A percentile compares a stretch with the other conserved stretches of the same genome.
phyloP scores from a whole-genome alignment of 2,329 filamentous ascomycete species.

The Cyanodermella asteris region DNA sequence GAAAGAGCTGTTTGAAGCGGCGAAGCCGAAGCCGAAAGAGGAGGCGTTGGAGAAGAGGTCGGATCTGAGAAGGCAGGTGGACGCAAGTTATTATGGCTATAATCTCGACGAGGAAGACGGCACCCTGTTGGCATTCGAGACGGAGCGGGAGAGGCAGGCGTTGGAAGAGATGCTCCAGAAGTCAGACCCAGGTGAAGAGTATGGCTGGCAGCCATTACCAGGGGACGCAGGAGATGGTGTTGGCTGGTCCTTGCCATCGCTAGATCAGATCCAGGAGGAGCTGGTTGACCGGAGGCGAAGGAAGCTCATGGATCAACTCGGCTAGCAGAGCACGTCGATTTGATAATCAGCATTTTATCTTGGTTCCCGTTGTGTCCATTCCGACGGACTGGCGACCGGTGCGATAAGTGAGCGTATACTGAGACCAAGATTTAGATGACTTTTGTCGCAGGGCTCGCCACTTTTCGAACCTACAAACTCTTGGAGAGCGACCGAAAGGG shows the following conservation, averaged over 20 bases:
- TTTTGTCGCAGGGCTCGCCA: too few species aligned
- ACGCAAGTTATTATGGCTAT: constrained; percentile 92
- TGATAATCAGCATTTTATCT: too few species aligned
- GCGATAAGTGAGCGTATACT: too few species aligned
- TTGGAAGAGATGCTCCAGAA: constrained; percentile 40
- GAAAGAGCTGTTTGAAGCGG: constrained; percentile 83
- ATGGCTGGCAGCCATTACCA: constrained; percentile 63
- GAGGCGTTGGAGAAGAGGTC: constrained; percentile 45
- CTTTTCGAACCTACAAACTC: too few species aligned
- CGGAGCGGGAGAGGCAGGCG: constrained; percentile 62
- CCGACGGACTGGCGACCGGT: too few species aligned
- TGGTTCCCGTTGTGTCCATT: too few species aligned
- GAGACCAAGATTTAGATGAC: too few species aligned
- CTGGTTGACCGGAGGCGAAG: constrained; percentile 66
- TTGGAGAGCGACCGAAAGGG: too few species aligned
- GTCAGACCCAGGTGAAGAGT: constrained; percentile 29
- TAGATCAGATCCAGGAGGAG: constrained; percentile 88
- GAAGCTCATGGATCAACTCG: constrained; percentile 65
- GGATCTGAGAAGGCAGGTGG: constrained; percentile 51
- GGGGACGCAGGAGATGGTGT: constrained; percentile 69
- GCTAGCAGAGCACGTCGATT: too few species aligned
- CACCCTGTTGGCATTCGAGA: constrained; percentile 58
- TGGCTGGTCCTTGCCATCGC: constrained; percentile 60
- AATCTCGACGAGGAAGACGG: constrained; percentile 82
- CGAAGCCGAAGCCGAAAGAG: constrained; percentile 35